Evolutionary conservation across 2,329 filamentous ascomycete species (phyloP), one percentile per base, ranked within the genome.

Genomic region (Colletotrichum sansevieriae): DNA sequence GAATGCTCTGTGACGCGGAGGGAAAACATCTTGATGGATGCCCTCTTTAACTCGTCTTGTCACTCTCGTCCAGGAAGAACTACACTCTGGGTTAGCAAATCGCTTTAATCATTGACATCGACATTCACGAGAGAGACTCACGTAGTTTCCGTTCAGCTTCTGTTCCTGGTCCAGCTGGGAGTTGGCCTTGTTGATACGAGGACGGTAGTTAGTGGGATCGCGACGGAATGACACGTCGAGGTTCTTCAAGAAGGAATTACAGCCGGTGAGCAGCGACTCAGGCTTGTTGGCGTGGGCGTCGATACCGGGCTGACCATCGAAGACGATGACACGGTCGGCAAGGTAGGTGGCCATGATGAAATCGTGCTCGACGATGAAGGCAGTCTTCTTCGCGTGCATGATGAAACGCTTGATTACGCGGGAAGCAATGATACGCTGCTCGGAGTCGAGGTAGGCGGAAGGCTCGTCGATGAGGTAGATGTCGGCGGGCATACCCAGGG

Each of bases 301-400:
- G 74, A 97, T 87, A 77, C 95, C 96, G 56, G 97, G 96, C 83
- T 97, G 79, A 75, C 97, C 96, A 78, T 98, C 96, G 77, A 99
- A 99, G 77, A 99, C 96, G 77, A 99, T 99, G 80, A 99, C 96
- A 74, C 96, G 93, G 78, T 99, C 97, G 52, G 96, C 88, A 60
- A 90, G 84, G 74, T 89, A 89, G 18, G 87, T 90, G 52, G 88
- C 88, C 95, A 98, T 98, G 85, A 98, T 97, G 85, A 99, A 98
- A 88, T 99, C 96, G 92, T 99, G 96, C 90, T 99, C 96, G 79
- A 99, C 95, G 74, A 99, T 90, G 81, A 99, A 99, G 58, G 96
- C 96, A 0, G 96, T 99, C 90, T 98, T 98, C 90, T 98, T 98
- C 76, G 94, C 91, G 86, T 99, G 95, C 96, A 99, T 99, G 83